Percentiles rank a stretch among this genome's conserved stretches.
Conservation (phyloP, 345 rosid species). For the Citrus australasica region DNA sequence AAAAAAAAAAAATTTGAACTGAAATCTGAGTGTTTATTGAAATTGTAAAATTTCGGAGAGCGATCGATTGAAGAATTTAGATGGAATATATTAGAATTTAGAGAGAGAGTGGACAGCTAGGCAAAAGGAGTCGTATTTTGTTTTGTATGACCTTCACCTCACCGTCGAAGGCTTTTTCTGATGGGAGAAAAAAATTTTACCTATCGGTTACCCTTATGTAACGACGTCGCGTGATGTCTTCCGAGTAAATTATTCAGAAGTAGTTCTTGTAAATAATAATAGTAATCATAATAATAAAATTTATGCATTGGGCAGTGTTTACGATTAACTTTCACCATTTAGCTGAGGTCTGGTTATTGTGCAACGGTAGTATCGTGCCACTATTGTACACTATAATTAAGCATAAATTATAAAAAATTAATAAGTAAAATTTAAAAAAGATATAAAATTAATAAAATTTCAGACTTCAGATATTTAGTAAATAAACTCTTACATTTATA, state of each 20-base stretch:
- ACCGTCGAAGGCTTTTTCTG: background rate
- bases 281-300: no score
- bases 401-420: no score
- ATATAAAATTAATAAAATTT: no score
- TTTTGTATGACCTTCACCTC: background rate
- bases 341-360: rapidly evolving
- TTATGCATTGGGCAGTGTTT: background rate
- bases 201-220: background rate
- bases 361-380: rapidly evolving
- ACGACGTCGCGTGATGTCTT: background rate
- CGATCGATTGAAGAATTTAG: background rate
- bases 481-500: no score
- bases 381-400: no score
- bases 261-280: no score
- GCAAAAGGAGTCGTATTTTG: constrained; percentile 10
- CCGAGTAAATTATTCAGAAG: background rate
- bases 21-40: background rate
- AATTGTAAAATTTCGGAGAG: background rate
- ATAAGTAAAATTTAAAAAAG: no score
- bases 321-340: background rate
- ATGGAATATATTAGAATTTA: background rate
- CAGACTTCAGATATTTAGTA: no score
- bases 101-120: constrained; percentile 17
- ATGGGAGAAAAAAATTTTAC: background rate
- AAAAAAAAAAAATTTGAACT: background rate